Percentiles rank a stretch among this genome's conserved stretches.
These are phyloP conservation scores for Papiliotrema fonsecae DNA, from an alignment of 1,284 basidiomycete species.

Conservation along the genomic window DNA sequence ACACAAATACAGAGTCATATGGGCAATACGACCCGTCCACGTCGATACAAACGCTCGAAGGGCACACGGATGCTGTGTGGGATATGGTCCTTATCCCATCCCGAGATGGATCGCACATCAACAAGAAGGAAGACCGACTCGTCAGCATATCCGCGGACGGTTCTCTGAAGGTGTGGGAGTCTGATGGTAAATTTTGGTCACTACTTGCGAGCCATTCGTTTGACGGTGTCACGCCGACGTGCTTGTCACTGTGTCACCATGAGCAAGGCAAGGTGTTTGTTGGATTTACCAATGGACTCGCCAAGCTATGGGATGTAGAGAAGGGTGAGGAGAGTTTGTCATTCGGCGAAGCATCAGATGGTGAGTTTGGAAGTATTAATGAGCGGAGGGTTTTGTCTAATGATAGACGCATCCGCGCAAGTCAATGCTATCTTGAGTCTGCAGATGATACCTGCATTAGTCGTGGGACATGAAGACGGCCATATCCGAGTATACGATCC, in stretches of 20 bases:
- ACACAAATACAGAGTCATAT: constrained; percentile 66
- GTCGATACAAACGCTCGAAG: constrained; percentile 73
- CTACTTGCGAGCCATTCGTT: constrained; percentile 8
- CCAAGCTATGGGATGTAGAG: constrained; percentile 86
- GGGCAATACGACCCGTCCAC: constrained; percentile 78
- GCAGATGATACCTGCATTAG: constrained; percentile 80
- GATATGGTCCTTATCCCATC: constrained; percentile 61
- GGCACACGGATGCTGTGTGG: constrained; percentile 94
- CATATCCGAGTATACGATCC: constrained; percentile 86
- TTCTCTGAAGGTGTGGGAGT: constrained; percentile 23
- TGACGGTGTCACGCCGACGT: constrained; percentile 59
- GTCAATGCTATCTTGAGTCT: constrained; percentile 87
- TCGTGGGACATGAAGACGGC: constrained; percentile 91
- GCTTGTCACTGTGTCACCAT: constrained; percentile 53
- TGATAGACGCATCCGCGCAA: constrained; percentile 61
- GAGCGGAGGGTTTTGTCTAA: neutral
- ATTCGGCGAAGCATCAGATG: constrained; percentile 45
- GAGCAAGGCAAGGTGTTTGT: constrained; percentile 55
- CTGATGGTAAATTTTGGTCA: neutral
- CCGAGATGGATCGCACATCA: constrained; percentile 1
- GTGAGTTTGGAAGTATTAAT: too few species aligned
- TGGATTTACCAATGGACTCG: constrained; percentile 81
- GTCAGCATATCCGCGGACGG: constrained; percentile 10
- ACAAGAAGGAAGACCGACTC: neutral
- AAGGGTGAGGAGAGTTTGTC: constrained; percentile 71